phyloP scores from a whole-genome alignment of 2,329 filamentous ascomycete genomes.

The Cryphonectria nitschkei region DNA sequence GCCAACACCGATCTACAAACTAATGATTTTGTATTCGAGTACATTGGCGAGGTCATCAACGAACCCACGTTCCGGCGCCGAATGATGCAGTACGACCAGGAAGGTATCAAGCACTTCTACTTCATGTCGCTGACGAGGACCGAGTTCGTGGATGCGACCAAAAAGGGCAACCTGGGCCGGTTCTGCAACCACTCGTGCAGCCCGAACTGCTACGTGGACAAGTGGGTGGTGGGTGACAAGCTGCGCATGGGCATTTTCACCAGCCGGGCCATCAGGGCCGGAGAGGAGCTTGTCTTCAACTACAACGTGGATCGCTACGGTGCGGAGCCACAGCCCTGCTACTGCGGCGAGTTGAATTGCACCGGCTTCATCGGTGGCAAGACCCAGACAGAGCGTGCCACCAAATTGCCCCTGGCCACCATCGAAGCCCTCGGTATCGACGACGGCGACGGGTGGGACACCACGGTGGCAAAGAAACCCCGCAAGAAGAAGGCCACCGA shows the following conservation, averaged over 20 bases:
- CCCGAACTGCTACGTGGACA: slow-evolving; percentile 98
- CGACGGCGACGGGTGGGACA: slow-evolving; percentile 91
- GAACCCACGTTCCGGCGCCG: slow-evolving; percentile 86
- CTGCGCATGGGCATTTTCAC: slow-evolving; percentile 99
- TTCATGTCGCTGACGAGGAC: slow-evolving; percentile 98
- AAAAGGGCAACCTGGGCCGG: slow-evolving; percentile 91
- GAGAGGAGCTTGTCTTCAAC: slow-evolving; percentile 97
- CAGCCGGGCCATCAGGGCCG: slow-evolving; percentile 78
- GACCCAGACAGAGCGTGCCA: slow-evolving; percentile 94
- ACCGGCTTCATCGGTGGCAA: slow-evolving; percentile 96
- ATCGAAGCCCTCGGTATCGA: slow-evolving; percentile 97
- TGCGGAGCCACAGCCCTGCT: slow-evolving; percentile 94
- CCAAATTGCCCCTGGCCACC: slow-evolving; percentile 84
- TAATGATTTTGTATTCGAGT: slow-evolving; percentile 96
- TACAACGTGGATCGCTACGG: slow-evolving; percentile 99
- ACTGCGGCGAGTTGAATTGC: slow-evolving; percentile 93
- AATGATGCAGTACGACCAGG: slow-evolving; percentile 90
- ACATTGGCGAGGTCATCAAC: slow-evolving; percentile 97
- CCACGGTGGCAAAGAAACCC: slow-evolving; percentile 83
- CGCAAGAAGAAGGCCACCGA: slow-evolving; percentile 91
- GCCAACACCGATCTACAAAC: slow-evolving; percentile 76
- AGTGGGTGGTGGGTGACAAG: slow-evolving; percentile 98
- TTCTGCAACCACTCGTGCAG: slow-evolving; percentile 99
- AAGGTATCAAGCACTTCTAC: slow-evolving; percentile 99
- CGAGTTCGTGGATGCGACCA: slow-evolving; percentile 97